These are phyloP conservation scores for Pseudonitzschia multistriata DNA, from an alignment of 108 stramenopile species.

Conservation along the genomic window DNA sequence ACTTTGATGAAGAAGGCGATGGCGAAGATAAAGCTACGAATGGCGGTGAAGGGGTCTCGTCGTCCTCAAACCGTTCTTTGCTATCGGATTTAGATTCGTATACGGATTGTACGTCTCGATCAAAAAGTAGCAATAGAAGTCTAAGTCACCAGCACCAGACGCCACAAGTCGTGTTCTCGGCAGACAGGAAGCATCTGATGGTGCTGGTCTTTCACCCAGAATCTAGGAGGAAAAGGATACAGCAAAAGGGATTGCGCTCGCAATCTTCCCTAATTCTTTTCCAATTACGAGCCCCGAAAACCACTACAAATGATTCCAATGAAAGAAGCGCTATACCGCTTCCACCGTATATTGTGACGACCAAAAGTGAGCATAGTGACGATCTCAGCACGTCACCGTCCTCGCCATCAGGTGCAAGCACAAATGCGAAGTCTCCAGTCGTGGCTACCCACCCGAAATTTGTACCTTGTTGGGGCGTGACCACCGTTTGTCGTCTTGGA, in stretches of 20 bases:
- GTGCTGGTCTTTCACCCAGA: constrained; percentile 31
- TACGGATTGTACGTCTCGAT: not conserved
- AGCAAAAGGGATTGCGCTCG: not conserved
- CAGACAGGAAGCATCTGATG: constrained; percentile 24
- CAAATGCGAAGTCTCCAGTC: constrained; percentile 18
- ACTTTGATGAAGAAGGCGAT: constrained; percentile 4
- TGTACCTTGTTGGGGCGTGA: constrained; percentile 21
- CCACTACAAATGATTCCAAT: not conserved
- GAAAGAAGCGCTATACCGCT: constrained; percentile 12
- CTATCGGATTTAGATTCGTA: no score
- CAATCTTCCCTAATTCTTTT: constrained; percentile 27
- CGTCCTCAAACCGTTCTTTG: no score
- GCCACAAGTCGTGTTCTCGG: constrained; percentile 29
- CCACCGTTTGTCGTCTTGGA: constrained; percentile 14
- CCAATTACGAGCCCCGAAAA: constrained; percentile 28
- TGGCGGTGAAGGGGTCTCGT: not conserved
- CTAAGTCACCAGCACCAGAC: constrained; percentile 7
- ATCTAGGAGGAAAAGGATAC: not conserved
- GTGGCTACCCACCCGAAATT: constrained; percentile 31
- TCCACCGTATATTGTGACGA: constrained; percentile 20
- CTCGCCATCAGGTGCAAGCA: not conserved
- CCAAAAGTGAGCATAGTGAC: not conserved
- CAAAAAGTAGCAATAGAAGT: not conserved
- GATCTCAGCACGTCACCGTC: not conserved
- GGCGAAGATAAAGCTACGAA: not conserved